Conservation (phyloP, 2,329 filamentous ascomycete species). For the Neospermospora avenae region DNA sequence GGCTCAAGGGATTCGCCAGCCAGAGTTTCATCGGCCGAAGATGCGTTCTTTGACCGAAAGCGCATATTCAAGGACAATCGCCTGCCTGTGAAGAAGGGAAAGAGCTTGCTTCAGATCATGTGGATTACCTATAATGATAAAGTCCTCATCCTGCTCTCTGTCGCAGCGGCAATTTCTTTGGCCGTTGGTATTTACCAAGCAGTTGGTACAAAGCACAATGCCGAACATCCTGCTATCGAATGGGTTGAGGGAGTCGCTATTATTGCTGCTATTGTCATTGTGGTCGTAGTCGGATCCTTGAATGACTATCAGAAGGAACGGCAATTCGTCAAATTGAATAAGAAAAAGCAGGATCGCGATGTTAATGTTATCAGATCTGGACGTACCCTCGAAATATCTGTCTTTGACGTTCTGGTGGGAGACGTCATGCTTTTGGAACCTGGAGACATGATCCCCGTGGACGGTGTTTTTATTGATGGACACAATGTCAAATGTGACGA, state of each 20-base stretch:
- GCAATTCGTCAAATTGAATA: constrained; percentile 76
- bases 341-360: constrained; percentile 71
- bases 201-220: constrained; percentile 50
- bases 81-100: constrained; percentile 66
- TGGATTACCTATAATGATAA: constrained; percentile 86
- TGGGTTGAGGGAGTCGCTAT: constrained; percentile 84
- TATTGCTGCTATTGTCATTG: constrained; percentile 71
- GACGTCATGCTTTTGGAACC: constrained; percentile 72
- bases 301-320: constrained; percentile 83
- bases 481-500: constrained; percentile 69
- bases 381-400: constrained; percentile 63
- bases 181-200: constrained; percentile 74
- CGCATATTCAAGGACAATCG: constrained; percentile 67
- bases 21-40: constrained; percentile 10
- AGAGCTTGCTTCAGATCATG: constrained; percentile 65
- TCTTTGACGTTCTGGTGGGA: constrained; percentile 69
- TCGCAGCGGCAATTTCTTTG: constrained; percentile 70
- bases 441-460: constrained; percentile 68
- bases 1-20: constrained; percentile 10
- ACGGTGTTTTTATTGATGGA: constrained; percentile 67
- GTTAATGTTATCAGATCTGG: constrained; percentile 78
- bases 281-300: constrained; percentile 71
- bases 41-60: constrained; percentile 58
- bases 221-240: constrained; percentile 54
- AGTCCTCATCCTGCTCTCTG: constrained; percentile 67